Conservation (phyloP, 2,329 filamentous ascomycete genomes). For the Gremmenia infestans region DNA sequence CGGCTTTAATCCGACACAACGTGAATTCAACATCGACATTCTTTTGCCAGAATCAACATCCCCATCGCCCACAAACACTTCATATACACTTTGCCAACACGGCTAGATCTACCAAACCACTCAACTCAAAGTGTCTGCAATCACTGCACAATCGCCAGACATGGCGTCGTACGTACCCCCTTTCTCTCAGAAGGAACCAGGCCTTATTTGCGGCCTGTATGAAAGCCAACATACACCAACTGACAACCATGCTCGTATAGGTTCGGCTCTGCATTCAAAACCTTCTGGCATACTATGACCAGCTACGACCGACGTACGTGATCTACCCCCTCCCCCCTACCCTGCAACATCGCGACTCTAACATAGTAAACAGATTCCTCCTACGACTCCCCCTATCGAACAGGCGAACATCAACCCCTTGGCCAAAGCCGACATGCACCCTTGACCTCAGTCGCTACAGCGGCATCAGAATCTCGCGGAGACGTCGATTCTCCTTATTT, state of each 20-base stretch:
- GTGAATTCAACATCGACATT: constrained; percentile 6
- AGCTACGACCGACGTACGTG: constrained; percentile 63
- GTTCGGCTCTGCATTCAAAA: constrained; percentile 69
- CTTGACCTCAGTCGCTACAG: constrained; percentile 81
- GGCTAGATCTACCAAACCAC: constrained; percentile 11
- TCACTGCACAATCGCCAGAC: constrained; percentile 25
- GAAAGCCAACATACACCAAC: constrained; percentile 11
- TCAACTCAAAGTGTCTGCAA: constrained; percentile 23
- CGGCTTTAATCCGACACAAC: constrained; percentile 7
- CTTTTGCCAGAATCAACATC: constrained; percentile 1
- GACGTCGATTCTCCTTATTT: constrained; percentile 77
- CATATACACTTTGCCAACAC: constrained; percentile 14
- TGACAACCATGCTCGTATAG: constrained; percentile 36
- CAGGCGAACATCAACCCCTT: constrained; percentile 83
- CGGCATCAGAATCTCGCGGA: constrained; percentile 77
- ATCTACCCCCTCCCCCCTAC: constrained; percentile 2
- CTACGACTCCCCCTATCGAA: constrained; percentile 88
- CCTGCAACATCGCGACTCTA: constrained; percentile 35
- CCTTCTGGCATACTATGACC: constrained; percentile 88
- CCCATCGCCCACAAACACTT: background rate
- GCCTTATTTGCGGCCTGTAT: constrained; percentile 6
- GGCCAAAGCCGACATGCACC: constrained; percentile 75
- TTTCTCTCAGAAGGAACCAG: constrained; percentile 9
- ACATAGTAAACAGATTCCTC: constrained; percentile 67
- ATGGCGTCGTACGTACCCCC: constrained; percentile 31